Evolutionary conservation across 169 alveolate genomes (phyloP).

Genomic region (Plasmodium malariae): DNA sequence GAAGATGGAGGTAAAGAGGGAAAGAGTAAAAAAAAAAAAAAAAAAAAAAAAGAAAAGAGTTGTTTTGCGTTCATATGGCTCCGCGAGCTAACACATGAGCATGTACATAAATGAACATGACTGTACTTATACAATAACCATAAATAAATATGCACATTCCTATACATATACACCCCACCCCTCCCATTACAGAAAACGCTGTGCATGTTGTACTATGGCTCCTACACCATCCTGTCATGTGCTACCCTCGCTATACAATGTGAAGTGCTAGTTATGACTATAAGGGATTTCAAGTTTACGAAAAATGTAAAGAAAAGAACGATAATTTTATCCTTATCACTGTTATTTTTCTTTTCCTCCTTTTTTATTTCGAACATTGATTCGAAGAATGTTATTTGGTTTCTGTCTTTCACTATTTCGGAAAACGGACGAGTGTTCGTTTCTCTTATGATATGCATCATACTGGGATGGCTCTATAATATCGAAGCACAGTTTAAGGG

Average conservation of each 20-base stretch:
- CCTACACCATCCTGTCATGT: constrained; percentile 80
- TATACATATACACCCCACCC: neutral
- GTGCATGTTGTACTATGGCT: constrained; percentile 81
- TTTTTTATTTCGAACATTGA: constrained; percentile 64
- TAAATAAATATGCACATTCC: neutral
- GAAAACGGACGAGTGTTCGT: constrained; percentile 83
- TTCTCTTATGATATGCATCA: constrained; percentile 60
- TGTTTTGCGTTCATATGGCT: neutral
- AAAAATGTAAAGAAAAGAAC: constrained; percentile 41
- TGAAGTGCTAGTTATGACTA: constrained; percentile 80
- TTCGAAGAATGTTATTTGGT: constrained; percentile 83
- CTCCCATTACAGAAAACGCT: constrained; percentile 79
- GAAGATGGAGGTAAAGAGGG: constrained; percentile 36
- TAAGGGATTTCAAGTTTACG: constrained; percentile 63
- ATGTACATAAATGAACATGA: neutral
- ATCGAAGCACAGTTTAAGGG: constrained; percentile 14
- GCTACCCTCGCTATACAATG: constrained; percentile 83
- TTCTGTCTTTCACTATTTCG: constrained; percentile 83
- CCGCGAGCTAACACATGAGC: neutral
- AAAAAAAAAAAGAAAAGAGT: neutral
- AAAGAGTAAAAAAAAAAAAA: neutral
- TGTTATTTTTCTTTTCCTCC: constrained; percentile 72
- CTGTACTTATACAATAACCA: neutral
- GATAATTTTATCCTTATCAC: constrained; percentile 42
- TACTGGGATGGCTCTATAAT: constrained; percentile 57